These are phyloP conservation scores for Aspergillus latus DNA, from an alignment of 2,329 filamentous ascomycete genomes.

Conservation along the genomic window DNA sequence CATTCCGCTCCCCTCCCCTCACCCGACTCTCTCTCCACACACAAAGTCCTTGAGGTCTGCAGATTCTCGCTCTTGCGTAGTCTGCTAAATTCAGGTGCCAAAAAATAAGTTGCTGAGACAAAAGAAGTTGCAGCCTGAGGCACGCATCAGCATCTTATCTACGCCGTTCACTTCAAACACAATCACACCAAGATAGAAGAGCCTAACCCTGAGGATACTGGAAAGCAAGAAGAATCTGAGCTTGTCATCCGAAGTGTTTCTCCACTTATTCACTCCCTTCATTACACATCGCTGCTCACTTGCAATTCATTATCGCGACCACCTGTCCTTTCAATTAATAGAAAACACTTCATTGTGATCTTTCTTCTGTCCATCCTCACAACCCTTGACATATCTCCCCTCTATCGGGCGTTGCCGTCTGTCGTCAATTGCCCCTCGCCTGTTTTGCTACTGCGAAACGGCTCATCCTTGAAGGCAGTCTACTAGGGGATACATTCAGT, in stretches of 20 bases:
- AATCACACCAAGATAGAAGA: conserved; percentile 27
- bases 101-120: conserved; percentile 25
- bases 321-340: conserved; percentile 18
- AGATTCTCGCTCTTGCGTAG: conserved; percentile 20
- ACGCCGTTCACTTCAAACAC: conserved; percentile 22
- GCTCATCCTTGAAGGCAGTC: conserved; percentile 21
- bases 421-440: not conserved
- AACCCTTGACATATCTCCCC: not conserved
- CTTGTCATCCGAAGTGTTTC: conserved; percentile 17
- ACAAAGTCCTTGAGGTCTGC: conserved; percentile 18
- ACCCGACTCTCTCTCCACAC: conserved; percentile 25
- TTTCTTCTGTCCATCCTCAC: conserved; percentile 26
- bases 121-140: conserved; percentile 27
- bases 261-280: conserved; percentile 22
- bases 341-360: conserved; percentile 42
- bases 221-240: conserved; percentile 21
- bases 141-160: conserved; percentile 22
- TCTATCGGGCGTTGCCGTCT: conserved; percentile 2
- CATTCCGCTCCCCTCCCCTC: conserved; percentile 11
- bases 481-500: conserved; percentile 88
- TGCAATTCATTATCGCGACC: conserved; percentile 19
- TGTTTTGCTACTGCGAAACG: conserved; percentile 7
- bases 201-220: conserved; percentile 20
- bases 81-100: conserved; percentile 22
- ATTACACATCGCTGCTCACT: conserved; percentile 10